phyloP scores from a whole-genome alignment of 352 stramenopile genomes.

The Globisporangium nodosum region DNA sequence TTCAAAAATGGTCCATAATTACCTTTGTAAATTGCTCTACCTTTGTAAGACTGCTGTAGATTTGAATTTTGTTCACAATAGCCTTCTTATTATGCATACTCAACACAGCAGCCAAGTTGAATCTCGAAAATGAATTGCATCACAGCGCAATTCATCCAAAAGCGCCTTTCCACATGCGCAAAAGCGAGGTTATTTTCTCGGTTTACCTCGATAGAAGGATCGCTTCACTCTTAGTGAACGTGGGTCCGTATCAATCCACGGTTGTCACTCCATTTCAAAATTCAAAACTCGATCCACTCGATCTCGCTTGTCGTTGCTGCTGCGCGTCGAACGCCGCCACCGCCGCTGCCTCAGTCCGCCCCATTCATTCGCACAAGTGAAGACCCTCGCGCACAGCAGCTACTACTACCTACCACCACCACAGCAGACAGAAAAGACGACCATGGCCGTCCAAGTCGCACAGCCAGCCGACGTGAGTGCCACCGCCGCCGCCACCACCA shows the following conservation, averaged over 20 bases:
- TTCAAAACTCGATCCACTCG: not conserved
- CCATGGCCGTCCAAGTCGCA: constrained; percentile 61
- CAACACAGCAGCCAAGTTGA: not conserved
- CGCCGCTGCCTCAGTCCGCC: not conserved
- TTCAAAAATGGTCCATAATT: no score
- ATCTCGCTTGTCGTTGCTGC: not conserved
- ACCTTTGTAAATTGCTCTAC: no score
- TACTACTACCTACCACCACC: not conserved
- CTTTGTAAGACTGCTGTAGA: no score
- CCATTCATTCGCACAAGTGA: constrained; percentile 10
- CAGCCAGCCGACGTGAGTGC: constrained; percentile 40
- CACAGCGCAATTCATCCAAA: no score
- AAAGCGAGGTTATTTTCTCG: no score
- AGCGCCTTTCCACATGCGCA: not conserved
- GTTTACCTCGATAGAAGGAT: no score
- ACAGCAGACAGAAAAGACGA: not conserved
- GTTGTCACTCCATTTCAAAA: not conserved
- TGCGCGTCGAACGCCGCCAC: not conserved
- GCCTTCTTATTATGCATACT: no score
- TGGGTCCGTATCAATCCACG: not conserved
- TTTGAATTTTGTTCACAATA: no score
- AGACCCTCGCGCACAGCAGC: constrained; percentile 14
- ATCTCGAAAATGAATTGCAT: not conserved
- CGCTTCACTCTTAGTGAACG: no score
- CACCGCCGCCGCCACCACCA: constrained; percentile 13